Evolutionary conservation across 495 filamentous ascomycete genomes (phyloP).

Genomic region (Aspergillus affinis): DNA sequence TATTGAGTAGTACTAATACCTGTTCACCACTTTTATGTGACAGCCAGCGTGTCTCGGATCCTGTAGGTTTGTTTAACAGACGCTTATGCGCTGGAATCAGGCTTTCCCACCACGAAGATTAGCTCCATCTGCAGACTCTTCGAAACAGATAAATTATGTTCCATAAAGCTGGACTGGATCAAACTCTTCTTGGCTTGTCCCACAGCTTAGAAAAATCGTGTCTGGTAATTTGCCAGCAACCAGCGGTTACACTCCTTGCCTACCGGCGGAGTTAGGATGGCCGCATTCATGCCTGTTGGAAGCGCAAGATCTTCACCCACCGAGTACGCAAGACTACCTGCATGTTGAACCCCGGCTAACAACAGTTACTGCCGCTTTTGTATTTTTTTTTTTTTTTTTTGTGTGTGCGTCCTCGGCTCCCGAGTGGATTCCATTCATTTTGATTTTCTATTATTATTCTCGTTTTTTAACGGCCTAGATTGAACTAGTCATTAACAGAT

Average conservation of each 20-base stretch:
- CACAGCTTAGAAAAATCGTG: no score
- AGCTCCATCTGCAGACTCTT: constrained; percentile 17
- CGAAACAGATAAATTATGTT: background rate
- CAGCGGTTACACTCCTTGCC: background rate
- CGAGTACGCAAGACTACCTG: background rate
- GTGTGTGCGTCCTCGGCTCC: constrained; percentile 6
- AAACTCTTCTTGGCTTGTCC: background rate
- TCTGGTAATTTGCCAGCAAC: background rate
- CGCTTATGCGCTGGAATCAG: constrained; percentile 1
- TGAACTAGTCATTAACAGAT: constrained; percentile 9
- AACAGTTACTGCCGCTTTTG: background rate
- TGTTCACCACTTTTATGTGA: background rate
- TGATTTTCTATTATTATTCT: background rate
- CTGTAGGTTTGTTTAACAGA: constrained; percentile 4
- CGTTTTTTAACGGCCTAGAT: constrained; percentile 1
- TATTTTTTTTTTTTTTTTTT: background rate
- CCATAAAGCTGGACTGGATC: background rate
- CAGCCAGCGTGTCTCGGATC: constrained; percentile 1
- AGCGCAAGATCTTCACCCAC: constrained; percentile 9
- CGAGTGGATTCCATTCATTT: constrained; percentile 1
- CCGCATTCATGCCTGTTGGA: constrained; percentile 3
- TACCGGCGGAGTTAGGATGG: background rate
- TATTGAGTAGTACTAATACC: no score
- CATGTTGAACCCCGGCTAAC: background rate
- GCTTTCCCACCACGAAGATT: constrained; percentile 13